A percentile compares a stretch with the other conserved stretches of the same genome.
phyloP scores from a whole-genome alignment of 176 grass and related monocot species.

The Canna indica region DNA sequence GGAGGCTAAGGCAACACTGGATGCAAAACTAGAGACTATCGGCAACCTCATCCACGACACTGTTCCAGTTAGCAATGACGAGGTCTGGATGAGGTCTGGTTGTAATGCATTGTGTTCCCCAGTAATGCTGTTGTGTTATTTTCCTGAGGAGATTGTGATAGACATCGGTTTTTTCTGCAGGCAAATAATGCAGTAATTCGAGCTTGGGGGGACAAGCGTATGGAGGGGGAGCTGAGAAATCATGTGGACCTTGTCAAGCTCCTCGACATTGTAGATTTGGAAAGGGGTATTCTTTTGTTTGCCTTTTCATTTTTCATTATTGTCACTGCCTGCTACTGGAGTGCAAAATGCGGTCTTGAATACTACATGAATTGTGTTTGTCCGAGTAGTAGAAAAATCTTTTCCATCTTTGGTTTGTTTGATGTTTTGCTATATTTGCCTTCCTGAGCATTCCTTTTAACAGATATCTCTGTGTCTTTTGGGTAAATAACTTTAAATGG shows the following conservation, averaged over 20 bases:
- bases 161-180: conserved; percentile 15
- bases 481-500: no score
- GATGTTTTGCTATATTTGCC: no score
- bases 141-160: not conserved
- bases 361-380: not conserved
- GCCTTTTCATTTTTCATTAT: not conserved
- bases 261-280: conserved; percentile 63
- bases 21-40: conserved; percentile 49
- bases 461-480: no score
- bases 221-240: conserved; percentile 65
- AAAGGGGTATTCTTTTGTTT: conserved; percentile 49
- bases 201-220: conserved; percentile 57
- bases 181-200: conserved; percentile 65
- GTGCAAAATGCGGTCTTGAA: not conserved
- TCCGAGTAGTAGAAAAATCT: not conserved
- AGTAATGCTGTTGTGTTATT: not conserved
- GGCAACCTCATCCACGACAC: conserved; percentile 80
- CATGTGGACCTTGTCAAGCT: conserved; percentile 80
- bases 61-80: conserved; percentile 57
- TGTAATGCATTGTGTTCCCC: not conserved
- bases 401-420: not conserved
- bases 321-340: not conserved
- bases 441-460: no score
- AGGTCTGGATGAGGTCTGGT: conserved; percentile 45
- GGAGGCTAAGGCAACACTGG: conserved; percentile 64